Evolutionary conservation across 1,139 yeast genomes (phyloP).

Genomic region (Debaryomycetaceae sp.): DNA sequence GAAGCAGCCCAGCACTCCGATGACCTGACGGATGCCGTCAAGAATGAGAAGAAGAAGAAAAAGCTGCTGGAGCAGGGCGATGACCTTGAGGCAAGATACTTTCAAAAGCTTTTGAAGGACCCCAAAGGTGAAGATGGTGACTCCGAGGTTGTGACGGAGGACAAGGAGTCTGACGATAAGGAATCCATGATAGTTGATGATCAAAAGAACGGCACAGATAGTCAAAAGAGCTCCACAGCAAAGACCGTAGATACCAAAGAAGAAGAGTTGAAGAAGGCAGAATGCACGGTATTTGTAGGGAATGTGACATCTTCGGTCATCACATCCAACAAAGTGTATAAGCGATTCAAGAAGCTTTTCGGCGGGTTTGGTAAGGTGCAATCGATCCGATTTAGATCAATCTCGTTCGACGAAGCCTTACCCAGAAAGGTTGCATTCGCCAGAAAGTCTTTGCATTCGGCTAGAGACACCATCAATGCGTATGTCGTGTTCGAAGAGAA

Average conservation of each 20-base stretch:
- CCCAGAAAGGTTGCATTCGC: slow-evolving; percentile 93
- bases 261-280: slow-evolving; percentile 77
- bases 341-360: slow-evolving; percentile 63
- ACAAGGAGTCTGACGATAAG: slow-evolving; percentile 10
- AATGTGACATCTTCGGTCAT: slow-evolving; percentile 70
- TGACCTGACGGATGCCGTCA: slow-evolving; percentile 7
- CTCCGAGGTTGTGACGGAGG: slow-evolving; percentile 11
- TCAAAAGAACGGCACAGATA: slow-evolving; percentile 9
- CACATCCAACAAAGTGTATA: slow-evolving; percentile 58
- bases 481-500: slow-evolving; percentile 71
- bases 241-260: slow-evolving; percentile 53
- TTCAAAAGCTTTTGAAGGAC: slow-evolving; percentile 33
- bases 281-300: slow-evolving; percentile 85
- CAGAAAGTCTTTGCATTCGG: slow-evolving; percentile 70
- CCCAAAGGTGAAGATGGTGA: slow-evolving; percentile 16
- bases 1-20: slow-evolving; percentile 19
- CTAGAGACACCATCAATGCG: slow-evolving; percentile 81
- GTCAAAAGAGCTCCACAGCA: slow-evolving; percentile 22
- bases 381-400: slow-evolving; percentile 85
- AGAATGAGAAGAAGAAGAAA: slow-evolving; percentile 18
- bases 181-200: slow-evolving; percentile 8
- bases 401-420: slow-evolving; percentile 81
- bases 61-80: slow-evolving; percentile 34
- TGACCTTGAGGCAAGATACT: slow-evolving; percentile 48
- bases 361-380: slow-evolving; percentile 56